Conservation (phyloP, 2,329 filamentous ascomycete species). For the Aspergillus sp. region DNA sequence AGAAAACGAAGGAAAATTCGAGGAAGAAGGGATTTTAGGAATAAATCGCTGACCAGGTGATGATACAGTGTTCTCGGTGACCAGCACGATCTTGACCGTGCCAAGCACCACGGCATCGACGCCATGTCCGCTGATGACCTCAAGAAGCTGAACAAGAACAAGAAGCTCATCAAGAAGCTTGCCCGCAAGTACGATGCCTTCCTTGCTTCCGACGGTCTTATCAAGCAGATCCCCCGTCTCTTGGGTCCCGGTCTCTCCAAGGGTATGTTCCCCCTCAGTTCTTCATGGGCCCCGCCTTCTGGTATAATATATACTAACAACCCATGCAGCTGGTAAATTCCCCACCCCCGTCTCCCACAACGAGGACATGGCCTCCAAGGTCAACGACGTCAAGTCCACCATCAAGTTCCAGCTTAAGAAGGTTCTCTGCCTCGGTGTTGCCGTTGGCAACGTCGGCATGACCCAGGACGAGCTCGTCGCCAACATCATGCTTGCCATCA, state of each 20-base stretch:
- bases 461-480: constrained; percentile 89
- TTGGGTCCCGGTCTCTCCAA: constrained; percentile 97
- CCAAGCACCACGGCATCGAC: constrained; percentile 98
- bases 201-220: constrained; percentile 92
- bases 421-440: constrained; percentile 99
- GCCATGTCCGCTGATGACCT: constrained; percentile 98
- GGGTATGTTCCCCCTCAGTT: constrained; percentile 56
- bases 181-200: constrained; percentile 99
- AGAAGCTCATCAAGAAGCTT: constrained; percentile 99
- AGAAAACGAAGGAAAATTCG: background rate
- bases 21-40: background rate
- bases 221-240: constrained; percentile 99
- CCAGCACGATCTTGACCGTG: constrained; percentile 99
- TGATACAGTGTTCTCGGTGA: constrained; percentile 71
- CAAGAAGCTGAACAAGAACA: constrained; percentile 99
- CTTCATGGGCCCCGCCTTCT: background rate
- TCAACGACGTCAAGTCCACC: constrained; percentile 99
- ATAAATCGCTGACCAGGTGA: constrained; percentile 15
- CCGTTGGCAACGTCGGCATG: constrained; percentile 98
- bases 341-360: constrained; percentile 95
- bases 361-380: constrained; percentile 91
- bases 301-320: constrained; percentile 28
- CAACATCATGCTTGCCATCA: constrained; percentile 99
- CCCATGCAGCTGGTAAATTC: constrained; percentile 87
- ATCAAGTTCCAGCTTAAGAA: constrained; percentile 99